Evolutionary conservation across 768 basidiomycete species (phyloP), one percentile per base, ranked within the genome.

Genomic region (Coprinopsis cinerea): DNA sequence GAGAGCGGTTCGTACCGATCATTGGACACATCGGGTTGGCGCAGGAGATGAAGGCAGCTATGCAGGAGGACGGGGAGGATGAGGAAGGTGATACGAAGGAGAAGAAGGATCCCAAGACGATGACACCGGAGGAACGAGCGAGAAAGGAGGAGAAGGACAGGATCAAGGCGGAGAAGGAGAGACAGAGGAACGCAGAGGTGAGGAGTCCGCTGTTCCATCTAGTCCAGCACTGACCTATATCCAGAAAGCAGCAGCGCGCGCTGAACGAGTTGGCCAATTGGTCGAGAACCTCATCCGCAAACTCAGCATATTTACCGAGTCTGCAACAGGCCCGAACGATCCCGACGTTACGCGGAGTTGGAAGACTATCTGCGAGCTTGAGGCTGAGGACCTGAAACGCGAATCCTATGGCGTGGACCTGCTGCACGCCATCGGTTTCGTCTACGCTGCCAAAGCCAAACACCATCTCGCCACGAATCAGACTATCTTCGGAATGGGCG

Each of bases 321-420:
- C 83, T 0, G 89, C 90, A 10, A 74, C 76, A 0, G 79, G 83
- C 0, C 79, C 82, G 1, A 69, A 80, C 45, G 88, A 91, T 61
- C 60, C 66, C 2, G 84, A 90, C 18, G 88, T 91, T 0, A 67
- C 82, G 2, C 65, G 61, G 39, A 89, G 87, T 54, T 92, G 84
- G 81, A 70, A 76, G 50, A 84, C 81, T 32, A 91, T 92, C 57
- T 88, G 85, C 61, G 71, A 77, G 55, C 67, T 92, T 5, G 90
- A 92, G 63, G 88, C 90, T 0, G 86, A 90, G 42, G 88, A 92
- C 51, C 76, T 95, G 28, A 83, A 87, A 67, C 75, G 77, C 37
- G 92, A 95, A 63, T 89, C 86, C 0, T 95, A 92, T 56, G 92
- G 92, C 48, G 79, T 83, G 5, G 92, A 94, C 44, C 75, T 95